Evolutionary conservation across 805 yeast genomes (phyloP), one percentile per base, ranked within the genome.

Genomic region (Candida piceae): DNA sequence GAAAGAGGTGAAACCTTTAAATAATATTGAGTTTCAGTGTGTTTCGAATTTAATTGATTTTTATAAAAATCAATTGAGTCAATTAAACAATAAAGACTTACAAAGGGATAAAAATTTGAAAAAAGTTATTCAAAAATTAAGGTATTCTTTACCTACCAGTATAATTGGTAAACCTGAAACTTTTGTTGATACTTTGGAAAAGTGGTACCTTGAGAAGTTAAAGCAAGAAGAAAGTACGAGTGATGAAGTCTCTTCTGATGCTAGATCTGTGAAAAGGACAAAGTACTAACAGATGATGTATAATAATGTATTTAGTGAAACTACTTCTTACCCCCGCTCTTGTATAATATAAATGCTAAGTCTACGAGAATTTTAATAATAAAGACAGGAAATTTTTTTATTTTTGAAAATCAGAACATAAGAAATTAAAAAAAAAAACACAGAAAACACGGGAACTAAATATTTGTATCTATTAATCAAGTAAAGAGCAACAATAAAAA

Each of bases 111-210:
- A 50, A 28, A 38, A 36, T 23, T 28, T 32, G 12, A 45, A 43
- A 30, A 42, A 44, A 16, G 22, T 48, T 4, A 33, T 42, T 7
- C 31, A 24, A 16, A 46, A 49, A 29, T 40, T 50, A 11, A 53
- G 45, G 21, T 15, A 20, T 16, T 36, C 53, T n/a, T 32, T 57
- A 13, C 53, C 56, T 3, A 30, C 39, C 13, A 31, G 25, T 2
- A 36, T 51, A 13, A 51, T 58, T 18, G 62, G 62, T 4, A 44
- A 49, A 13, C 48, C 52, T 3, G 45, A 46, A 6, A 32, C 29
- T 11, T 58, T 56, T 34, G 46, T 53, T 12, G 20, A 31, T 7
- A 26, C 45, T 4, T 56, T 55, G 36, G 49, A 48, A 19, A 13
- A 16, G 5, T 57, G 58, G 60, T 44, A 41, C 21, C 17, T 30